Evolutionary conservation across 2,329 filamentous ascomycete genomes (phyloP).

Genomic region (Neocucurbitaria cava): DNA sequence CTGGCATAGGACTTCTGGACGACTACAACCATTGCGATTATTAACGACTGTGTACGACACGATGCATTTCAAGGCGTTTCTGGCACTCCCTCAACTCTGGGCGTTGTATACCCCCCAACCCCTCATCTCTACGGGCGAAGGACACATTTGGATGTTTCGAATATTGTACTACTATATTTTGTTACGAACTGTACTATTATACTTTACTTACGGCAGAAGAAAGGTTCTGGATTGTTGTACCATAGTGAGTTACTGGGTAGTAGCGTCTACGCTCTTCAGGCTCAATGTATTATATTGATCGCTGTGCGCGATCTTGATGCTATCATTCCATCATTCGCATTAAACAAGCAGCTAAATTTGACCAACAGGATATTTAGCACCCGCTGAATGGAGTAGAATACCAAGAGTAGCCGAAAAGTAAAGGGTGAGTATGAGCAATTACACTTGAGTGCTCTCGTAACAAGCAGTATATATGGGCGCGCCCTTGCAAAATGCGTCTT

Average conservation of each 20-base stretch:
- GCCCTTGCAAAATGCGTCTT: too few species aligned
- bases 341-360: too few species aligned
- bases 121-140: background rate
- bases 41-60: slow-evolving; percentile 9
- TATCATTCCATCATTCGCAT: background rate
- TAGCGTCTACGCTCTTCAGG: slow-evolving; percentile 17
- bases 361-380: too few species aligned
- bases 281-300: slow-evolving; percentile 3
- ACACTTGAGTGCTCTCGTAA: too few species aligned
- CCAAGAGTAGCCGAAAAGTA: too few species aligned
- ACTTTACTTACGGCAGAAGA: background rate
- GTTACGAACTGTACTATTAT: too few species aligned
- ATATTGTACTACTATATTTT: slow-evolving; percentile 7
- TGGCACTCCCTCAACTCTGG: slow-evolving; percentile 3
- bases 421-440: too few species aligned
- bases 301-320: background rate
- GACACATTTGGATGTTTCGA: background rate
- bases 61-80: slow-evolving; percentile 1
- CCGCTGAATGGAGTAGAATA: too few species aligned
- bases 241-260: slow-evolving; percentile 1
- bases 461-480: too few species aligned
- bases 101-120: background rate
- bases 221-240: background rate
- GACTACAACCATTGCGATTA: slow-evolving; percentile 31
- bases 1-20: slow-evolving; percentile 36